A percentile compares a stretch with the other conserved stretches of the same genome.
phyloP scores from a whole-genome alignment of 1,284 basidiomycete genomes.

The Trametes sp. region DNA sequence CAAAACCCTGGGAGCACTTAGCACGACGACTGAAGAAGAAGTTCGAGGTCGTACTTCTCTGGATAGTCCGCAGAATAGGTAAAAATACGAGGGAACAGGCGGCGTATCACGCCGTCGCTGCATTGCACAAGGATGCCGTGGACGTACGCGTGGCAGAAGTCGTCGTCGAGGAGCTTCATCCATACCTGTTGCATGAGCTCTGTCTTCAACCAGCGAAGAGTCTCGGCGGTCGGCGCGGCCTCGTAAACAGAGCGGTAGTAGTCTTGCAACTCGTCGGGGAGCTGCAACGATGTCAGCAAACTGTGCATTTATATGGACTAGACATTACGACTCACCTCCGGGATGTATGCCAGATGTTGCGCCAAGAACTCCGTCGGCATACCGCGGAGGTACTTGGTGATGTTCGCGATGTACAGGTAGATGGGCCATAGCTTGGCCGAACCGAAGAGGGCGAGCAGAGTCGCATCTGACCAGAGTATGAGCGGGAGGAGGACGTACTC shows the following conservation, averaged over 20 bases:
- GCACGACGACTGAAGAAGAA: background rate
- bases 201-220: constrained; percentile 32
- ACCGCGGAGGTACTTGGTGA: constrained; percentile 34
- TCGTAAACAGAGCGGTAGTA: background rate
- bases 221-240: background rate
- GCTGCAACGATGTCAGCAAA: background rate
- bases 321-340: constrained; percentile 27
- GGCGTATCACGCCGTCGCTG: constrained; percentile 25
- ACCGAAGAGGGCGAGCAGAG: constrained; percentile 30
- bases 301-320: too few species aligned
- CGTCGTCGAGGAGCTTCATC: constrained; percentile 33
- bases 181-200: constrained; percentile 39
- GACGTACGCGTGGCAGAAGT: constrained; percentile 37
- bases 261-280: background rate
- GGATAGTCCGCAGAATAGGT: constrained; percentile 44
- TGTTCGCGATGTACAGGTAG: constrained; percentile 29
- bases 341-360: constrained; percentile 42
- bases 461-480: constrained; percentile 33
- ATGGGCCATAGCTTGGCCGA: constrained; percentile 21
- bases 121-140: constrained; percentile 40
- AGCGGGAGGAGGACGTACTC: constrained; percentile 26
- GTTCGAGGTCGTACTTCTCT: constrained; percentile 27
- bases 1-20: background rate
- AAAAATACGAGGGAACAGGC: constrained; percentile 31
- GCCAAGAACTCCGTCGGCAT: constrained; percentile 24